Evolutionary conservation across 2,329 filamentous ascomycete genomes (phyloP), one percentile per base, ranked within the genome.

Genomic region (Aspergillus fumigatus): DNA sequence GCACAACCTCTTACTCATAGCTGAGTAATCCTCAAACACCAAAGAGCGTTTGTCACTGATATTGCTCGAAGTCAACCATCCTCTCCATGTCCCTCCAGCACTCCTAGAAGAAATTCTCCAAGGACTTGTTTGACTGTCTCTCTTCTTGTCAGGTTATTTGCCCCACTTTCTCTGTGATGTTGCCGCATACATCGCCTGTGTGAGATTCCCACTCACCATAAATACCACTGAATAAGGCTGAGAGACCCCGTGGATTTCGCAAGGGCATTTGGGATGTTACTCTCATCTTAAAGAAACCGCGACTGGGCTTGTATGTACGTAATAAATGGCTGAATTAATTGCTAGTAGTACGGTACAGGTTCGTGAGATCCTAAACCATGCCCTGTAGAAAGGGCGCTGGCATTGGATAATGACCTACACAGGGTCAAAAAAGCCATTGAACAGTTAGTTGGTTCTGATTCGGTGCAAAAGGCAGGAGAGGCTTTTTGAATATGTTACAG

Each of bases 171-270:
- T 3, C 40, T 41, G 40, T n/a, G 10, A 41, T 41, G 40, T 41
- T 17, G n/a, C 14, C n/a, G 40, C 9, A 41, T 41, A 41, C 40
- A 10, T 41, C n/a, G n/a, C 40, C 40, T 41, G n/a, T 19, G n/a
- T 4, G 40, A 41, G 40, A 41, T 41, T n/a, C 35, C 25, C 51
- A 52, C 23, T 52, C 51, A 11, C 10, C 40, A 4, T 25, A 52
- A 41, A 52, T 45, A 25, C 40, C 40, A 21, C 45, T 7, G 23
- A 21, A 8, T n/a, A 17, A 25, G 40, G 32, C 17, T 52, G 17
- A 17, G 40, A 41, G 35, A 25, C 19, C 70, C 38, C 19, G 14
- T 4, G 17, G 21, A 14, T 45, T n/a, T 47, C 10, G 68, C n/a
- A 41, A 41, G 19, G 40, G 40, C 40, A 9, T 41, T 41, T 41